phyloP scores from a whole-genome alignment of 495 filamentous ascomycete species.

The Astrothelium subdiscretum region DNA sequence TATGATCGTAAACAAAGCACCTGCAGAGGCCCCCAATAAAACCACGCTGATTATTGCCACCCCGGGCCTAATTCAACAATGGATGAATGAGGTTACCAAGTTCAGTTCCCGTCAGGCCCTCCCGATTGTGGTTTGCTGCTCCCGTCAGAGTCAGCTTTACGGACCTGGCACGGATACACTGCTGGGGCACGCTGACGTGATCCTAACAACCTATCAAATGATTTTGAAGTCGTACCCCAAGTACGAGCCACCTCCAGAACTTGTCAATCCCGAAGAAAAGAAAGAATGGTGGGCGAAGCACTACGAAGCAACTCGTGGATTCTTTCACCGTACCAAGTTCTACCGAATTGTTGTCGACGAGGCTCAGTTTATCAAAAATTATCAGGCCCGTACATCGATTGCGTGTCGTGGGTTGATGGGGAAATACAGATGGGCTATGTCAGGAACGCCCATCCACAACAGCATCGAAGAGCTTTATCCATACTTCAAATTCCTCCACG shows the following conservation, averaged over 20 bases:
- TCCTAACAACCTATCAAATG: conserved; percentile 43
- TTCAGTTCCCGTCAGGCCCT: neutral
- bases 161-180: conserved; percentile 4
- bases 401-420: conserved; percentile 43
- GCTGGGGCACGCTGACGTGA: conserved; percentile 20
- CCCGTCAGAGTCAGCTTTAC: neutral
- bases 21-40: conserved; percentile 13
- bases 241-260: conserved; percentile 18
- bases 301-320: conserved; percentile 27
- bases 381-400: conserved; percentile 32
- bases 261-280: conserved; percentile 21
- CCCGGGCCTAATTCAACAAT: conserved; percentile 34
- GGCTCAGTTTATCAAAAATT: conserved; percentile 54
- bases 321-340: conserved; percentile 40
- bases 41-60: conserved; percentile 42
- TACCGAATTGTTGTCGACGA: conserved; percentile 50
- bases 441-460: conserved; percentile 34
- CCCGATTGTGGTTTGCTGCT: neutral
- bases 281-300: conserved; percentile 28
- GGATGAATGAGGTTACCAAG: conserved; percentile 29
- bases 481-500: conserved; percentile 47
- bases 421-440: conserved; percentile 47
- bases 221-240: conserved; percentile 40
- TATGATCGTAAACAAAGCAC: conserved; percentile 20
- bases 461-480: conserved; percentile 42